Conservation (phyloP, 768 basidiomycete species). For the Rickenella mellea region DNA sequence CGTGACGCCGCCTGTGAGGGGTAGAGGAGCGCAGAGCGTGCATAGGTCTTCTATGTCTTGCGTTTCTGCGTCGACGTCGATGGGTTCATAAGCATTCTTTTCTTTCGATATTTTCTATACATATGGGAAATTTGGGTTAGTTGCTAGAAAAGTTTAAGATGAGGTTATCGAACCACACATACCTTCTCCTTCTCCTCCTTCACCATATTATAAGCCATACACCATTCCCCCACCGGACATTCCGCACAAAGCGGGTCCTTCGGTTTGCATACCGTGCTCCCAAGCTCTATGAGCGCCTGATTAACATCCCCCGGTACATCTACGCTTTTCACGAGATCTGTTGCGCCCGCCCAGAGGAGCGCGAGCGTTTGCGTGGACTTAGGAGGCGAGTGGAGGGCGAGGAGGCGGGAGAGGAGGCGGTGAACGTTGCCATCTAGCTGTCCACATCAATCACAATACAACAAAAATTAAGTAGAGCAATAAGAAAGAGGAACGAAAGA, state of each 20-base stretch:
- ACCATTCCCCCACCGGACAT: constrained; percentile 67
- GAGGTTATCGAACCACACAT: too few relatives aligned
- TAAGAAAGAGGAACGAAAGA: constrained; percentile 7
- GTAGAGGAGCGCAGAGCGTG: constrained; percentile 51
- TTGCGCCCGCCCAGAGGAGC: constrained; percentile 75
- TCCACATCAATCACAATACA: constrained; percentile 6
- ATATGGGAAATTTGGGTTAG: background rate
- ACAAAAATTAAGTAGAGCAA: background rate
- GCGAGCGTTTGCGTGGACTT: constrained; percentile 74
- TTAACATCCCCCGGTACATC: constrained; percentile 76
- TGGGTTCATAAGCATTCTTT: background rate
- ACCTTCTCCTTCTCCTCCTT: constrained; percentile 3
- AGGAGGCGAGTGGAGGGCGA: constrained; percentile 75
- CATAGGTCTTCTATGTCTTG: constrained; percentile 76
- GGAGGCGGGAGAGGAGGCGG: constrained; percentile 71
- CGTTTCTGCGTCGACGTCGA: background rate
- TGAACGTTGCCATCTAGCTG: constrained; percentile 90
- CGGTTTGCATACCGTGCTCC: constrained; percentile 86
- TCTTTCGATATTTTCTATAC: background rate
- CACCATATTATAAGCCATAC: constrained; percentile 67
- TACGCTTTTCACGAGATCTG: constrained; percentile 48
- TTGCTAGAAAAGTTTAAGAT: too few relatives aligned
- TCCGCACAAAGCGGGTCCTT: constrained; percentile 62
- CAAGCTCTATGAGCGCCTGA: constrained; percentile 90
- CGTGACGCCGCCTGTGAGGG: constrained; percentile 34